Percentiles rank a stretch among this genome's conserved stretches.
Conservation (phyloP, 768 basidiomycete species). For the Suillus placidus region DNA sequence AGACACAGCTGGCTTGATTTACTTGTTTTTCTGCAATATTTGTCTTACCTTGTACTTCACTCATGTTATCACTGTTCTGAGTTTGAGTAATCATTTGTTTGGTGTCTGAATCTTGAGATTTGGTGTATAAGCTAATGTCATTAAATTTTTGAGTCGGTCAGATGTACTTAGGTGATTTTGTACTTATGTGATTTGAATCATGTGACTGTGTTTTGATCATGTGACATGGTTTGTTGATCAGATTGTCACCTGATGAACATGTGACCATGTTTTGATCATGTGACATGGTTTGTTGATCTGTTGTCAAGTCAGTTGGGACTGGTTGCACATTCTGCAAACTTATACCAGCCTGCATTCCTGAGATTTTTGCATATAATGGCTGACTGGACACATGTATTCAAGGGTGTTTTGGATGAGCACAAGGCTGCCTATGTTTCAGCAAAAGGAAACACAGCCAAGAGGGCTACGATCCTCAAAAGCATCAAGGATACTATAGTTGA, state of each 20-base stretch:
- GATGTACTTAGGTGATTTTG: neutral
- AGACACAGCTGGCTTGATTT: neutral
- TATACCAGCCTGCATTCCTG: neutral
- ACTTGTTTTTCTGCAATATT: neutral
- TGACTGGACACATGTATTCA: no score
- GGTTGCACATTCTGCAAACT: neutral
- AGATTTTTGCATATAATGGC: no score
- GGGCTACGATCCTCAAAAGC: no score
- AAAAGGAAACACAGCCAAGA: no score
- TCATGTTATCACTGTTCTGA: neutral
- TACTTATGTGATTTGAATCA: neutral
- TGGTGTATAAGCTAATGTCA: neutral
- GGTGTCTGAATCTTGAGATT: neutral
- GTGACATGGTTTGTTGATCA: no score
- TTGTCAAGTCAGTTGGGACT: neutral
- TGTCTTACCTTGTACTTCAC: neutral
- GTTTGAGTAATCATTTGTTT: neutral
- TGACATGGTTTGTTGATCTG: neutral
- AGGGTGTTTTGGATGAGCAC: no score
- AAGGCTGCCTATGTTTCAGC: no score
- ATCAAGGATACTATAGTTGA: no score
- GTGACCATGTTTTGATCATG: neutral
- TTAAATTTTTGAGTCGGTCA: neutral
- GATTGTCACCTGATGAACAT: neutral
- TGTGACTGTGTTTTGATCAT: neutral